Base-by-base conservation (phyloP, 148 eudicot species). In the Euryodendron excelsum region DNA sequence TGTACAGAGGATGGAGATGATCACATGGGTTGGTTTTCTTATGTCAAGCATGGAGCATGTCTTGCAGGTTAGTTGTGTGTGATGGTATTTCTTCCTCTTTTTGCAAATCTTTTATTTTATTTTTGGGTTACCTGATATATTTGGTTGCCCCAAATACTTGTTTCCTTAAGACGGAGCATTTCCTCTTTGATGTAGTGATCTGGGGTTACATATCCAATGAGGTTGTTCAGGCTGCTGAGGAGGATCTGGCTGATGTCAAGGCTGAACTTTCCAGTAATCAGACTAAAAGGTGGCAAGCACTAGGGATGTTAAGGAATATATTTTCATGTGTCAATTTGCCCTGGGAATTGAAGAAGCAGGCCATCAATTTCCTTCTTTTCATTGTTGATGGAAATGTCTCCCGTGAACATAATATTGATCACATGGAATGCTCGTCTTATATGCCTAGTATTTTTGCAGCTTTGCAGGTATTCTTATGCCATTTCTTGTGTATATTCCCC, bases 1-100 rank as follows among this genome's bases (percentile, higher is more conserved):
- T 77, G 69, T 76, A 52, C 85, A 92, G 98, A 87, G 80, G 89
- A 84, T 78, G 79, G 79, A 55, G 93, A 85, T 74, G 90, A 89
- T 81, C 79, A 27, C 70, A 63, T 76, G 87, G 74, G 79, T 78
- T 89, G 88, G 78, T 90, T 93, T 82, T 82, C 90, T 80, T 83
- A 91, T 86, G 92, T 89, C 82, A 90, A 84, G 80, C 90, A 76
- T 75, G 99, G 99, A 85, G 97, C 95, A 80, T 79, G 83, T 27
- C 95, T 96, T 79, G 88, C 92, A 86, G 98, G 99, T 87, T 75
- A 76, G 77, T 80, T 53, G 77, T 36, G 77, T 76, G 53, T 66
- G 50, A 60, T 50, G 14, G 77, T 67, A 80, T 50, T 70, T 74
- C 33, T 69, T 77, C 62, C 48, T 73, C 31, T 79, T 68, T 31